These are phyloP conservation scores for Asterella californica DNA, from an alignment of 225 moss, liverwort and hornwort genomes.

Conservation along the genomic window DNA sequence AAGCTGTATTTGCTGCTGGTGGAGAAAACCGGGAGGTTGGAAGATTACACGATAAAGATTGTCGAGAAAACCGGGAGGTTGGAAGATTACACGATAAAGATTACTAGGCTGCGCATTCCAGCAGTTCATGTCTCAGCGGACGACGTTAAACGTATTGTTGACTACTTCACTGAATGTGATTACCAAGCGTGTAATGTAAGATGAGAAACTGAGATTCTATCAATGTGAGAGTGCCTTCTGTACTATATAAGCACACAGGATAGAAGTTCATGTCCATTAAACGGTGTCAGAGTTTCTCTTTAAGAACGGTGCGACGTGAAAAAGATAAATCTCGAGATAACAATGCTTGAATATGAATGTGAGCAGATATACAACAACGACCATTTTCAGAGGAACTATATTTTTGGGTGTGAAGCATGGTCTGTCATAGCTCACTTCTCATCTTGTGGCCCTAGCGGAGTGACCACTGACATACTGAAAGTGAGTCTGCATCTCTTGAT, in stretches of 20 bases:
- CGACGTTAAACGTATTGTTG: no score
- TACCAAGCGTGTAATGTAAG: neutral
- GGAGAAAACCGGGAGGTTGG: neutral
- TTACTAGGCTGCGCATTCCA: neutral
- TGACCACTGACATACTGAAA: constrained; percentile 13
- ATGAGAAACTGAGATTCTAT: neutral
- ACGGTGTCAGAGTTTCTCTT: no score
- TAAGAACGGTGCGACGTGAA: no score
- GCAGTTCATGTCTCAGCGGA: constrained; percentile 4
- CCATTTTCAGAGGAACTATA: constrained; percentile 6
- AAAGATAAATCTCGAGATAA: no score
- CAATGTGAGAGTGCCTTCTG: no score
- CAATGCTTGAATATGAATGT: neutral
- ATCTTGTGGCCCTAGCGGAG: constrained; percentile 12
- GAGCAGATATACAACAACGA: constrained; percentile 1
- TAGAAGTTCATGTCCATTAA: no score
- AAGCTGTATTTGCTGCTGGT: no score
- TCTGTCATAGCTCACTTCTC: constrained; percentile 16
- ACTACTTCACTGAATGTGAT: no score
- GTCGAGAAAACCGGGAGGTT: neutral
- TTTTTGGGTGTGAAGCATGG: constrained; percentile 4
- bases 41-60: constrained; percentile 7
- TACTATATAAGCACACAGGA: no score
- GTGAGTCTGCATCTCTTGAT: neutral
- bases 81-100: neutral